These are phyloP conservation scores for Cladophialophora psammophila DNA, from an alignment of 2,329 filamentous ascomycete species.

Conservation along the genomic window DNA sequence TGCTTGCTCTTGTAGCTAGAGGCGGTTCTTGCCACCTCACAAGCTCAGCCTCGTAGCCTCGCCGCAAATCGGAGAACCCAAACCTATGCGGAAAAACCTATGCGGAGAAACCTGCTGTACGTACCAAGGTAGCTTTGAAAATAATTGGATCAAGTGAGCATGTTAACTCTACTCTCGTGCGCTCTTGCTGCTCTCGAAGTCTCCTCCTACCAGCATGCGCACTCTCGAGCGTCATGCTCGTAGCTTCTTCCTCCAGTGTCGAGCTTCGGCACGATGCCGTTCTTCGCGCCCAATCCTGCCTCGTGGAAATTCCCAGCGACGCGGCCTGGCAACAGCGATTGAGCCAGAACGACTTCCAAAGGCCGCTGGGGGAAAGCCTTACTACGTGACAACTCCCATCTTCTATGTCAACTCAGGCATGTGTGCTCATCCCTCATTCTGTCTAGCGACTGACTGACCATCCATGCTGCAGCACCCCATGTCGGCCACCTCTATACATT, in stretches of 20 bases:
- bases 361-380: conserved; percentile 69
- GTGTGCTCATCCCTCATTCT: conserved; percentile 34
- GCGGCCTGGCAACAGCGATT: conserved; percentile 22
- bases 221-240: conserved; percentile 33
- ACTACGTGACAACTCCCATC: conserved; percentile 94
- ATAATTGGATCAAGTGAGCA: conserved; percentile 1
- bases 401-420: conserved; percentile 97
- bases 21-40: not conserved
- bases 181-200: not conserved
- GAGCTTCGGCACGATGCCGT: conserved; percentile 29
- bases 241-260: conserved; percentile 36
- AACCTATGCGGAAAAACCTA: not conserved
- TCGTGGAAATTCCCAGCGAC: conserved; percentile 17
- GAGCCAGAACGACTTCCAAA: conserved; percentile 7
- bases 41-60: conserved; percentile 7
- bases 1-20: not conserved
- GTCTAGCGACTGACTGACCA: conserved; percentile 13
- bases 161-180: not conserved
- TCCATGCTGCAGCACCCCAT: conserved; percentile 75
- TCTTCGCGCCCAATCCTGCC: not conserved
- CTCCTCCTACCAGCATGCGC: conserved; percentile 19
- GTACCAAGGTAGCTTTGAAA: not conserved
- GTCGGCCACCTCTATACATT: conserved; percentile 94
- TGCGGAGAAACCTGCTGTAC: conserved; percentile 18
- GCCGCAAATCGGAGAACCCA: not conserved